Base-by-base conservation (phyloP, 1,139 yeast species). In the Pichia sp. region DNA sequence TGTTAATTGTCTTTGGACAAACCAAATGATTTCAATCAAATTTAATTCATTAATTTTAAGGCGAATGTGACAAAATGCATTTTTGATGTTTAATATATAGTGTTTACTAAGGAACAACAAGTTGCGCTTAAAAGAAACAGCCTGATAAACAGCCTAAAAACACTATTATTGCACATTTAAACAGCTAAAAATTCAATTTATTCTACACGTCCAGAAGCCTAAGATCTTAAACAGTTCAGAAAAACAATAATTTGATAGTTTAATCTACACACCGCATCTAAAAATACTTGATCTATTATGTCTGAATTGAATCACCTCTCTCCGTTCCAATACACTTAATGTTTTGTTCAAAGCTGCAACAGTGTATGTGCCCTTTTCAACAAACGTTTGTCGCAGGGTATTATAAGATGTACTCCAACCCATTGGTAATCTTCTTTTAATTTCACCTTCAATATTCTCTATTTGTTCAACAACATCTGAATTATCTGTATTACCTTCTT, bases 321-420 rank as follows among this genome's bases (percentile, higher is more conserved):
- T 86, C 49, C 94, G 76, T 63, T 89, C 97, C 65, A 92, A 64
- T 8, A 87, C 81, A 63, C 76, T 77, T 51, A 92, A 67, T 0
- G 97, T 95, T 60, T 80, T 82, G 55, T 90, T 96, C 53, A 92
- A 70, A 0, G 96, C 95, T 45, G 77, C 77, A 45, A 79, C 78
- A 32, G 82, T 73, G 51, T 78, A 82, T 49, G 74, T 74, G 30
- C 80, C 76, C 30, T 51, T 57, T 38, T 79, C 84, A 25, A 89
- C 95, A 62, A 90, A 84, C 65, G 92, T 96, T 53, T 82, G 78
- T 56, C 87, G 75, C 48, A 92, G 73, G 2, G 96, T 87, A 55
- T 78, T 80, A 63, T 87, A 87, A 25, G 94, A 83, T 2, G 97
- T 89, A 30, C 95, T 86, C 94, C 96, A 92, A 12, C 98, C 98